A percentile compares a stretch with the other conserved stretches of the same genome.
Evolutionary conservation across 2,329 filamentous ascomycete species (phyloP).

Genomic region (Diaporthe caulivora): DNA sequence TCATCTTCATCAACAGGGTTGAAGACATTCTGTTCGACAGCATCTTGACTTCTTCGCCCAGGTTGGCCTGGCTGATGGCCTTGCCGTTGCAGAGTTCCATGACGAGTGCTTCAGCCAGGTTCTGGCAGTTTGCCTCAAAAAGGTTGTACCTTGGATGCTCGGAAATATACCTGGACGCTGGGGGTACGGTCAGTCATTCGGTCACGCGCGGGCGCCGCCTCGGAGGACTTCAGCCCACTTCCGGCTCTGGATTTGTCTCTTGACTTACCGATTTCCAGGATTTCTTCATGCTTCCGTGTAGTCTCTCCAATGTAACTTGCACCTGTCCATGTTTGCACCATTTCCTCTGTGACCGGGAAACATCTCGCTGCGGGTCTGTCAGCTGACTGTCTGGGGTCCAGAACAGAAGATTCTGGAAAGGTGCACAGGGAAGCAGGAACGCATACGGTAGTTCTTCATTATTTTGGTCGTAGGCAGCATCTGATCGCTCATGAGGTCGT

Average conservation of each 20-base stretch:
- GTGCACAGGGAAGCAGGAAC: not conserved
- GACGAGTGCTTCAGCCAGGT: conserved; percentile 49
- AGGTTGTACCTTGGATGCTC: conserved; percentile 49
- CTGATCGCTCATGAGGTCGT: conserved; percentile 30
- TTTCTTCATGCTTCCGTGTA: conserved; percentile 47
- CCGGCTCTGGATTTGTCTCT: not conserved
- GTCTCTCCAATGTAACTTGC: conserved; percentile 51
- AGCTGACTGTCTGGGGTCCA: not conserved
- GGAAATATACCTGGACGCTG: conserved; percentile 45
- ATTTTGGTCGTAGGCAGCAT: conserved; percentile 40
- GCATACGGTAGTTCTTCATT: conserved; percentile 39
- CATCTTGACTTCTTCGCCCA: conserved; percentile 47
- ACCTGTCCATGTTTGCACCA: conserved; percentile 47
- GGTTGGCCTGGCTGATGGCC: conserved; percentile 48
- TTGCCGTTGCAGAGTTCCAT: conserved; percentile 48
- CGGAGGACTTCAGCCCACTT: not conserved
- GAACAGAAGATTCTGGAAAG: not conserved
- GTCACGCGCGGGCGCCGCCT: not conserved
- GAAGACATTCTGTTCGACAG: conserved; percentile 46
- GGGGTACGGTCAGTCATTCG: conserved; percentile 1
- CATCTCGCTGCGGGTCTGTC: conserved; percentile 40
- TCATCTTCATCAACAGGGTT: conserved; percentile 48
- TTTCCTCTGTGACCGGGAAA: conserved; percentile 47
- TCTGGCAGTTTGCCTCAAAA: conserved; percentile 49
- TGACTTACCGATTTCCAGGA: conserved; percentile 46